These are phyloP conservation scores for Boletus subcaerulescens DNA, from an alignment of 768 basidiomycete species.

Conservation along the genomic window DNA sequence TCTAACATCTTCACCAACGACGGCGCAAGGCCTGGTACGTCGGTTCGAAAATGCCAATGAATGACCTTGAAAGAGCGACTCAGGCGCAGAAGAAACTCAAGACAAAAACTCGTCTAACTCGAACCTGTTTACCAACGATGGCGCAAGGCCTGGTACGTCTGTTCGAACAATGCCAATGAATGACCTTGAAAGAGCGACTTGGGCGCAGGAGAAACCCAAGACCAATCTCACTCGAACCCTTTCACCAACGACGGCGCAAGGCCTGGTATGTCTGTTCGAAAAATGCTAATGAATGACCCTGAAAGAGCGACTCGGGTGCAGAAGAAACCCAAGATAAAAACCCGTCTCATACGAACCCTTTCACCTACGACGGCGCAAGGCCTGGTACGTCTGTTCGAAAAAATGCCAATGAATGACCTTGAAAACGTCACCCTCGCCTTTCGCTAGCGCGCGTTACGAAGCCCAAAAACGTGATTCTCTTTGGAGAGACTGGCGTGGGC, in stretches of 20 bases:
- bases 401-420: neutral
- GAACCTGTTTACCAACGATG: neutral
- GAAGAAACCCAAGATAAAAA: neutral
- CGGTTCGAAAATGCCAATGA: neutral
- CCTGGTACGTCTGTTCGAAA: neutral
- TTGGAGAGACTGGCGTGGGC: conserved; percentile 8
- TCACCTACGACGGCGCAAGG: neutral
- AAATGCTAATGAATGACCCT: neutral
- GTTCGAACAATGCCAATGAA: neutral
- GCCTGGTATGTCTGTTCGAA: neutral
- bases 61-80: neutral
- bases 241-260: neutral
- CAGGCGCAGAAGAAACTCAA: neutral
- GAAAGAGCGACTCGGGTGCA: neutral
- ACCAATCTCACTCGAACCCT: neutral
- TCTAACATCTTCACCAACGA: neutral
- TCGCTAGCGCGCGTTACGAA: neutral
- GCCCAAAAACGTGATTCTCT: conserved; percentile 4
- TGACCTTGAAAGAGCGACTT: neutral
- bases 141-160: neutral
- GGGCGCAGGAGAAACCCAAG: neutral
- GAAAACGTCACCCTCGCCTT: neutral
- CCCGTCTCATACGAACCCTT: neutral
- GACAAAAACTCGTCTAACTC: neutral
- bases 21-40: neutral